These are phyloP conservation scores for Botryosphaeria dothidea DNA, from an alignment of 2,329 filamentous ascomycete genomes.

Conservation along the genomic window DNA sequence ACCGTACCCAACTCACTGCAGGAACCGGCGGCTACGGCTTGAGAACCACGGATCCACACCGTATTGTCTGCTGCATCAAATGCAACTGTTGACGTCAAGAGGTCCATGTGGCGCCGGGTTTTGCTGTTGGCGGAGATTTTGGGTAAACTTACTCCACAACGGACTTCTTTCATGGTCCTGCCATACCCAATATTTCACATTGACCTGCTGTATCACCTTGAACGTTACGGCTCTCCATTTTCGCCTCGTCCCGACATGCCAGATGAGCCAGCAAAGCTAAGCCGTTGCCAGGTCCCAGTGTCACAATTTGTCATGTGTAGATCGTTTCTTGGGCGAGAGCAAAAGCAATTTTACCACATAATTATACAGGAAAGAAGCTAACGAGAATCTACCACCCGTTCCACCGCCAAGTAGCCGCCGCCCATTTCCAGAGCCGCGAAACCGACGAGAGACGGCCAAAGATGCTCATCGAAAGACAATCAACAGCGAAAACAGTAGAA, in stretches of 20 bases:
- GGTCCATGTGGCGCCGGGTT: neutral
- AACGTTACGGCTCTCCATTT: neutral
- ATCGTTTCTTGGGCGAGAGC: neutral
- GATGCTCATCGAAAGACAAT: neutral
- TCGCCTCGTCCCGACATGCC: neutral
- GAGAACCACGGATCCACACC: conserved; percentile 3
- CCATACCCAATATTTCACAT: neutral
- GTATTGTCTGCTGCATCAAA: neutral
- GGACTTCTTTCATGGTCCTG: neutral
- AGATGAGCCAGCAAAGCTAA: neutral
- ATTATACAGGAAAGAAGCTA: conserved; percentile 14
- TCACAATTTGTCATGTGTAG: conserved; percentile 1
- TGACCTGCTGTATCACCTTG: neutral
- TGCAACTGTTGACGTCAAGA: conserved; percentile 2
- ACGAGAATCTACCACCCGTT: neutral
- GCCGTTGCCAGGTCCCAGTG: neutral
- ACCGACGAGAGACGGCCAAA: neutral
- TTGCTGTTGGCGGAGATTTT: neutral
- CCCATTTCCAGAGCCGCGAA: neutral
- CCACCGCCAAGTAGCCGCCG: neutral
- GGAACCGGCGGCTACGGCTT: conserved; percentile 4
- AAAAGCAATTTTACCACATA: conserved; percentile 16
- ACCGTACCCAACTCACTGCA: neutral
- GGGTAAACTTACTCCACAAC: neutral
- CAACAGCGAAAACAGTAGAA: neutral